Base-by-base conservation (phyloP, 345 rosid genomes). In the Sonneratia caseolaris region DNA sequence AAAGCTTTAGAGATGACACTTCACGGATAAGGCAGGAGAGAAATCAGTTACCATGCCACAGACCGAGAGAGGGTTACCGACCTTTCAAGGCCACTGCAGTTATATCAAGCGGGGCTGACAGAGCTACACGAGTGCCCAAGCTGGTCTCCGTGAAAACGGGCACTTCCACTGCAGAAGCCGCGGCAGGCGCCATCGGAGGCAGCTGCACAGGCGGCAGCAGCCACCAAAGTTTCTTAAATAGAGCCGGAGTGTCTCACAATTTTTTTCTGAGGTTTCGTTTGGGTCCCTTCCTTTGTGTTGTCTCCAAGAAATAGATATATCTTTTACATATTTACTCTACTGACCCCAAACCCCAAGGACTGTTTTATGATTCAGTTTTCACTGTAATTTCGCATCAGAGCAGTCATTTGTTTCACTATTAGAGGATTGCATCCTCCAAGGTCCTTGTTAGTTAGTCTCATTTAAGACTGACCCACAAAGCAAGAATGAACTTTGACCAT, bases 41-140 rank as follows among this genome's bases (percentile, higher is more conserved):
- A 40, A 2, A 40, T 67, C 49, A 19, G 7, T 16, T 12, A 19
- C 8, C 12, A 67, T 40, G 14, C 49, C 32, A 35, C 15, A 21
- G 7, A 38, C 7, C 5, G 24, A 53, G 48, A 48, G n/a, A 57
- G 21, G 55, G 8, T 22, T 5, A 67, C 64, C 22, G 77, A 87
- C 97, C 81, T 78, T 81, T 85, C 76, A 87, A 82, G 72, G 80
- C 86, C 64, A 66, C 72, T 8, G 83, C 81, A 5, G 82, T 80
- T 79, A 83, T 78, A 48, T 83, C 82, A 7, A 79, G 76, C 75
- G 84, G 71, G 75, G 80, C 88, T 36, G 81, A 70, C 69, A 87
- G 67, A 78, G 79, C 91, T 43, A 91, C 79, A 80, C 79, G 85
- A 71, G 92, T 91, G 73, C 82, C 87, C 68, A 87, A 70, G 84